These are phyloP conservation scores for Larix kaempferi DNA, from an alignment of 75 land plant genomes.

Conservation along the genomic window DNA sequence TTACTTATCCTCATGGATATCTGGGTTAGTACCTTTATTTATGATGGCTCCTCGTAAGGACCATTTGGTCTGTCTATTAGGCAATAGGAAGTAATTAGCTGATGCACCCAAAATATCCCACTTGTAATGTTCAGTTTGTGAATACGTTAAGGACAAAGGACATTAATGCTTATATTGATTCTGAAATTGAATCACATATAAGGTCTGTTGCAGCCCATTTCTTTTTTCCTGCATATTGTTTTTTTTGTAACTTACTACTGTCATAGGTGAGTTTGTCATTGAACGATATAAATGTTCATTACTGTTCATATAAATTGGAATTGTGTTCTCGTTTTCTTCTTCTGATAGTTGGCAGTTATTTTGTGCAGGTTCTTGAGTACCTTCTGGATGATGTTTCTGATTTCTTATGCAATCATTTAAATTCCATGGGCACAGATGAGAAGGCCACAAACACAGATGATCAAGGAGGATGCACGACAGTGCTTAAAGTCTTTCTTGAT, in stretches of 20 bases:
- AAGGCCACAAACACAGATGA: neutral
- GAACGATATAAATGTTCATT: neutral
- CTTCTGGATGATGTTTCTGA: conserved; percentile 91
- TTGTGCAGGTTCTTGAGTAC: conserved; percentile 84
- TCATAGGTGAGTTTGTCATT: neutral
- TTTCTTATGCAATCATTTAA: conserved; percentile 52
- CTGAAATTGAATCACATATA: too few relatives aligned
- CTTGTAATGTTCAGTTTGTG: too few relatives aligned
- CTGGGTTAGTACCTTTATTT: too few relatives aligned
- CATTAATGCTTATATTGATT: too few relatives aligned
- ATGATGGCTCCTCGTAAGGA: too few relatives aligned
- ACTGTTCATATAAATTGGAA: neutral
- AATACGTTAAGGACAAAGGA: too few relatives aligned
- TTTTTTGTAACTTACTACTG: neutral
- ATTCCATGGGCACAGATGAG: conserved; percentile 1
- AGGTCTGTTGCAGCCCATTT: too few relatives aligned
- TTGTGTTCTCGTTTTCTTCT: neutral
- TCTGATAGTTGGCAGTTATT: neutral
- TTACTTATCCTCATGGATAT: too few relatives aligned
- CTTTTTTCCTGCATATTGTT: too few relatives aligned
- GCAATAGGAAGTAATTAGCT: too few relatives aligned
- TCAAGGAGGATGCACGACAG: conserved; percentile 49
- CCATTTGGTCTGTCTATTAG: too few relatives aligned
- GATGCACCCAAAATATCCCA: too few relatives aligned
- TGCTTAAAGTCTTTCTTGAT: conserved; percentile 71